Conservation (phyloP, 768 basidiomycete genomes). For the Phylloporus sp. region DNA sequence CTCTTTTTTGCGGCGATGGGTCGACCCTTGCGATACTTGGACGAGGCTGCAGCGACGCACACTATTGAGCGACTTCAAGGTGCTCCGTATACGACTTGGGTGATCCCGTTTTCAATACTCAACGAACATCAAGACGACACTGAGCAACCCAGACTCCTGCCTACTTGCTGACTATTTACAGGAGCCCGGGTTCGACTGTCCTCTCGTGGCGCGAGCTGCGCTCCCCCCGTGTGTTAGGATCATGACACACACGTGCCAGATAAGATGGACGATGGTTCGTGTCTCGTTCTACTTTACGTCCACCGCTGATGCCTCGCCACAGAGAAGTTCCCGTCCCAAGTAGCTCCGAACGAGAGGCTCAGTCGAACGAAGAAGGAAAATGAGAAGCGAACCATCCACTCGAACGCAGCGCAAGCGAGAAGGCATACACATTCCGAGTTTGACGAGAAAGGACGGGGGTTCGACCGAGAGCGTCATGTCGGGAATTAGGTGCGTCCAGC, state of each 20-base stretch:
- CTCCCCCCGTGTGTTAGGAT: neutral
- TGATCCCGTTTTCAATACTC: too few relatives aligned
- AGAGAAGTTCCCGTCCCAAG: constrained; percentile 9
- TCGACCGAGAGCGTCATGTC: too few relatives aligned
- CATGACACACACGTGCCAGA: neutral
- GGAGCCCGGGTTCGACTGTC: too few relatives aligned
- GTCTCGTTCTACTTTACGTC: neutral
- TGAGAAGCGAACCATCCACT: neutral
- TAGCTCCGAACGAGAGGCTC: constrained; percentile 4
- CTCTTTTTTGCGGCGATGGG: too few relatives aligned
- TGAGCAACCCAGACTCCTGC: too few relatives aligned
- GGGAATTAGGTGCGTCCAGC: constrained; percentile 23
- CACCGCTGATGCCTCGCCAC: neutral
- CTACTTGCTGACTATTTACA: too few relatives aligned
- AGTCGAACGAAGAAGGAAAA: neutral
- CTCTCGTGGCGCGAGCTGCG: constrained; percentile 8
- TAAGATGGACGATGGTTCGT: constrained; percentile 8
- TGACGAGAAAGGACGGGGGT: too few relatives aligned
- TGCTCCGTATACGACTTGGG: too few relatives aligned
- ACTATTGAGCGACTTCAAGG: too few relatives aligned
- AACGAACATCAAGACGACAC: neutral
- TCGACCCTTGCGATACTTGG: too few relatives aligned
- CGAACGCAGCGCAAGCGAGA: neutral
- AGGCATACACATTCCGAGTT: too few relatives aligned
- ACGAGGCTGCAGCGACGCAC: too few relatives aligned